These are phyloP conservation scores for Gossypium davidsonii DNA, from an alignment of 441 rosid genomes.

Conservation along the genomic window DNA sequence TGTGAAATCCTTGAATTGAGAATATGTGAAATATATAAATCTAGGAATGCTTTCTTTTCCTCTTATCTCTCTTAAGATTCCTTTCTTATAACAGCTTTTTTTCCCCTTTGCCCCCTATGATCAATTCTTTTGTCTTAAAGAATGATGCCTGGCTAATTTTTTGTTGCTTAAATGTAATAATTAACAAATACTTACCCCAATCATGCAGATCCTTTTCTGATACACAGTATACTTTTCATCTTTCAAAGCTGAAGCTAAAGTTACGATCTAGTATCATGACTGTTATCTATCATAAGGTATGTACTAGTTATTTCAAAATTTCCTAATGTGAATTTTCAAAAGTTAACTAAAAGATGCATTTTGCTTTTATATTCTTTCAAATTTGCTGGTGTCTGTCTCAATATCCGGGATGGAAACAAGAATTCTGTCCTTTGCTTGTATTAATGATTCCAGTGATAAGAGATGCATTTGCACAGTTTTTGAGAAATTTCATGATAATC, in stretches of 20 bases:
- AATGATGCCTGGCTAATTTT: conserved; percentile 10
- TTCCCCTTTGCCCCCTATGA: not conserved
- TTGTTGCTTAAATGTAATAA: conserved; percentile 2
- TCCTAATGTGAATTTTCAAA: not conserved
- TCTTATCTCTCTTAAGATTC: not conserved
- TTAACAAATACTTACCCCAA: conserved; percentile 18
- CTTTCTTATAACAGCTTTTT: not conserved
- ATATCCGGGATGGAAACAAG: not conserved
- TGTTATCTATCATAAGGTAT: conserved; percentile 75
- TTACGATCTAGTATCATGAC: conserved; percentile 87
- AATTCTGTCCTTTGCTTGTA: not conserved
- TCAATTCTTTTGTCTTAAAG: not conserved
- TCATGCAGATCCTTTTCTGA: conserved; percentile 81
- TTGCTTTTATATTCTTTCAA: not conserved
- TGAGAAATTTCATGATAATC: not conserved
- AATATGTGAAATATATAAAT: not conserved
- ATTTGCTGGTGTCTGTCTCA: not conserved
- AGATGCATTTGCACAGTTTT: not conserved
- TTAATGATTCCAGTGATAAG: not conserved
- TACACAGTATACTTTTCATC: conserved; percentile 71
- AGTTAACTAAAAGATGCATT: not conserved
- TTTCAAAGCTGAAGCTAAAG: conserved; percentile 76
- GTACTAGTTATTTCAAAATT: not conserved
- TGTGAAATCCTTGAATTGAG: not conserved
- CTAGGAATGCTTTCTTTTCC: not conserved